A percentile compares a stretch with the other conserved stretches of the same genome.
Conservation (phyloP, 1,284 basidiomycete genomes). For the Austroboletus rostrupii region DNA sequence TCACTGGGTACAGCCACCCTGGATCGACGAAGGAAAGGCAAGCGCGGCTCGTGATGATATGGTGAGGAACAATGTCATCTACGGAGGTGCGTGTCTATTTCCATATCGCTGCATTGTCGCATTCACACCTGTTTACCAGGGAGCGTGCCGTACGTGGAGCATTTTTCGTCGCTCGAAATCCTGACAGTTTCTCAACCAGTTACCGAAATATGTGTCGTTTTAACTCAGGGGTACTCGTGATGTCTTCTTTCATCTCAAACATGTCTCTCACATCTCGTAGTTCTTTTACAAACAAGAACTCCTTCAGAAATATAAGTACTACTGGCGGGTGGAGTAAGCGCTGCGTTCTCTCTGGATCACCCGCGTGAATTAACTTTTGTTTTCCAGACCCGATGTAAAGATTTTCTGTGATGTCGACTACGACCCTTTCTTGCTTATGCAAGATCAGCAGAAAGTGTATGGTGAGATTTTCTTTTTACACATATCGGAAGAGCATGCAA, state of each 20-base stretch:
- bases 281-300: conserved; percentile 86
- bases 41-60: conserved; percentile 70
- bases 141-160: conserved; percentile 55
- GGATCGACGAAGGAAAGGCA: conserved; percentile 80
- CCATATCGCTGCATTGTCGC: neutral
- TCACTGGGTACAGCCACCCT: conserved; percentile 84
- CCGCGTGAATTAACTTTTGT: neutral
- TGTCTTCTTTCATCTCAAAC: neutral
- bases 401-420: conserved; percentile 86
- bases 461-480: conserved; percentile 38
- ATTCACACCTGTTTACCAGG: conserved; percentile 34
- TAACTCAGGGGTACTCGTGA: conserved; percentile 77
- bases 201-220: conserved; percentile 93
- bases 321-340: conserved; percentile 79
- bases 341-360: neutral
- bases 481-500: neutral
- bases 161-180: conserved; percentile 2
- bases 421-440: conserved; percentile 88
- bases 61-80: conserved; percentile 80
- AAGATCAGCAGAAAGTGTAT: conserved; percentile 83
- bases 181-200: conserved; percentile 30
- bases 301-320: conserved; percentile 81
- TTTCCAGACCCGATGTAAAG: conserved; percentile 70
- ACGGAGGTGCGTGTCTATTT: conserved; percentile 57
- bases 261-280: conserved; percentile 35